Evolutionary conservation across 140 eudicot species (phyloP).

Genomic region (Oenanthe javanica): DNA sequence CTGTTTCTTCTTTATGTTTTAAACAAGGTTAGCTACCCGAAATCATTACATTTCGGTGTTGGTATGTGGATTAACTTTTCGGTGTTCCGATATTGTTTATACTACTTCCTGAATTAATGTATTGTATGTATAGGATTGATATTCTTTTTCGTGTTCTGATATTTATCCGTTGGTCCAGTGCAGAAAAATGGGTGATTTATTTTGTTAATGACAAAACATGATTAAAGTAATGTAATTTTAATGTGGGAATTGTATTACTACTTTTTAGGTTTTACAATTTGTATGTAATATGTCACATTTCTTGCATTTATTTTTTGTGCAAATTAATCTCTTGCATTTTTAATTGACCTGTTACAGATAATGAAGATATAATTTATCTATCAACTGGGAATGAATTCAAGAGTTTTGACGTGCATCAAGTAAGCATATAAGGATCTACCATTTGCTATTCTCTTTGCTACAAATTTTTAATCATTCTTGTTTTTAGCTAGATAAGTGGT

Average conservation of each 20-base stretch:
- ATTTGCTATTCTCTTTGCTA: background rate
- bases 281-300: background rate
- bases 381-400: conserved; percentile 76
- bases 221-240: background rate
- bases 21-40: conserved; percentile 47
- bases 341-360: conserved; percentile 39
- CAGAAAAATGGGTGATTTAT: background rate
- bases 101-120: too few species aligned
- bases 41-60: too few species aligned
- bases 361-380: conserved; percentile 65
- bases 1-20: conserved; percentile 76
- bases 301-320: background rate
- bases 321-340: background rate
- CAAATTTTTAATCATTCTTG: background rate
- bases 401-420: conserved; percentile 74
- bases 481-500: background rate
- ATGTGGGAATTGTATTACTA: background rate
- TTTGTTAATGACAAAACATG: background rate
- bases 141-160: too few species aligned
- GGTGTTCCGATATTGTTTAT: too few species aligned
- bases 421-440: conserved; percentile 15
- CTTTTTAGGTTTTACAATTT: background rate
- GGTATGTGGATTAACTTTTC: too few species aligned
- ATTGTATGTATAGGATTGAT: too few species aligned
- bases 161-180: too few species aligned